Percentiles rank a stretch among this genome's conserved stretches.
phyloP scores from a whole-genome alignment of 306 rosid species.

The Gynostemma pentaphyllum region DNA sequence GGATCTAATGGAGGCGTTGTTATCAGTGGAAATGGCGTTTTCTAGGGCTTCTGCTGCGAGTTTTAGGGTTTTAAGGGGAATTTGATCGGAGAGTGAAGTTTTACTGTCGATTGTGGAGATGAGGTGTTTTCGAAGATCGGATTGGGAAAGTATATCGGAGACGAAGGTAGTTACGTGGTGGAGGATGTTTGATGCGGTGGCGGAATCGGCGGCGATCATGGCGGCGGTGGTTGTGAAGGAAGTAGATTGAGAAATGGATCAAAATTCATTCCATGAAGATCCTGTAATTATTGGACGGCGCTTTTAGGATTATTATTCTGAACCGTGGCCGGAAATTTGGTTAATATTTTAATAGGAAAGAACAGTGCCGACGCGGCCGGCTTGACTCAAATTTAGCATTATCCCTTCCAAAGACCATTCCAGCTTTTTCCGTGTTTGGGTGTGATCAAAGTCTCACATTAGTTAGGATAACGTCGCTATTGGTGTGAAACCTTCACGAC shows the following conservation, averaged over 20 bases:
- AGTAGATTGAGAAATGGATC: background rate
- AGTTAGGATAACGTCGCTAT: no score
- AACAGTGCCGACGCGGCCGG: constrained; percentile 6
- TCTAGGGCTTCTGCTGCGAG: constrained; percentile 51
- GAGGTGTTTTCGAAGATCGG: constrained; percentile 41
- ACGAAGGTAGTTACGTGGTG: constrained; percentile 35
- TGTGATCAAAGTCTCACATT: no score
- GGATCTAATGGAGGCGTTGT: constrained; percentile 24
- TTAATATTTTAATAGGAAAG: background rate
- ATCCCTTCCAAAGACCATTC: background rate
- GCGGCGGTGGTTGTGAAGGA: background rate
- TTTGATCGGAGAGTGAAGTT: constrained; percentile 15
- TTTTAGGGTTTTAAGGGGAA: constrained; percentile 31
- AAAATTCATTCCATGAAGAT: background rate
- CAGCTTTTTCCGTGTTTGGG: no score
- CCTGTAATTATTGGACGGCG: background rate
- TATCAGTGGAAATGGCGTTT: constrained; percentile 34
- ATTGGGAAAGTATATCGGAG: constrained; percentile 26
- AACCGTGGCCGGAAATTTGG: background rate
- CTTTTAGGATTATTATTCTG: background rate
- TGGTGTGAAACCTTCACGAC: no score
- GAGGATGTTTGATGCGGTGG: constrained; percentile 41
- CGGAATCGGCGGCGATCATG: constrained; percentile 25
- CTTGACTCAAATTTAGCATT: background rate
- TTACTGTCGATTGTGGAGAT: constrained; percentile 24